These are phyloP conservation scores for Globisporangium mamillatum DNA, from an alignment of 352 stramenopile genomes.

Conservation along the genomic window DNA sequence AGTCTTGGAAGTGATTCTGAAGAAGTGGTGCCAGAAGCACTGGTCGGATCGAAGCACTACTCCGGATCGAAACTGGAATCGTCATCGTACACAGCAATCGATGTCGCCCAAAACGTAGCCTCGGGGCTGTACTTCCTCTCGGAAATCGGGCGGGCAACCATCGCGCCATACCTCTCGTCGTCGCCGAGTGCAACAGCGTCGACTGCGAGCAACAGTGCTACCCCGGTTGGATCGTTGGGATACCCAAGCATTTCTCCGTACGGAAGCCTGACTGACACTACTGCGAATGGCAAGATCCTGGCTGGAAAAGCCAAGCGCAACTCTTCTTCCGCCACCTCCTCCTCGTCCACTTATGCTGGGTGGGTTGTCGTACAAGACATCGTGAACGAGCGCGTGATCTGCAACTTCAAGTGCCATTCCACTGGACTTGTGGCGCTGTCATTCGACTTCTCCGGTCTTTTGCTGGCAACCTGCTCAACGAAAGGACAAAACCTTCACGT, in stretches of 20 bases:
- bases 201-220: conserved; percentile 18
- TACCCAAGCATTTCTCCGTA: conserved; percentile 21
- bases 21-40: conserved; percentile 35
- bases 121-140: conserved; percentile 84
- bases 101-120: conserved; percentile 86
- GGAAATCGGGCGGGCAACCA: conserved; percentile 59
- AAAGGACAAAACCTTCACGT: conserved; percentile 88
- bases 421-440: conserved; percentile 69
- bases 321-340: conserved; percentile 7
- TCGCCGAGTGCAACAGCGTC: conserved; percentile 37
- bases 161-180: conserved; percentile 71
- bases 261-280: conserved; percentile 10
- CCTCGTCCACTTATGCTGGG: conserved; percentile 34
- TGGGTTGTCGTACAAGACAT: conserved; percentile 73
- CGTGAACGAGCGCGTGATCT: conserved; percentile 54
- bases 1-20: conserved; percentile 42
- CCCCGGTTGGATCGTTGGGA: conserved; percentile 16
- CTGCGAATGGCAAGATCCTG: conserved; percentile 6
- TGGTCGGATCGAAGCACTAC: conserved; percentile 17
- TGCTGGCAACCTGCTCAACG: conserved; percentile 76
- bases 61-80: conserved; percentile 22
- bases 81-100: conserved; percentile 62
- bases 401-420: conserved; percentile 75
- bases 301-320: conserved; percentile 13
- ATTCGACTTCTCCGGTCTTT: conserved; percentile 71